Base-by-base conservation (phyloP, 164 flowering plant species). In the Echeveria elegans region DNA sequence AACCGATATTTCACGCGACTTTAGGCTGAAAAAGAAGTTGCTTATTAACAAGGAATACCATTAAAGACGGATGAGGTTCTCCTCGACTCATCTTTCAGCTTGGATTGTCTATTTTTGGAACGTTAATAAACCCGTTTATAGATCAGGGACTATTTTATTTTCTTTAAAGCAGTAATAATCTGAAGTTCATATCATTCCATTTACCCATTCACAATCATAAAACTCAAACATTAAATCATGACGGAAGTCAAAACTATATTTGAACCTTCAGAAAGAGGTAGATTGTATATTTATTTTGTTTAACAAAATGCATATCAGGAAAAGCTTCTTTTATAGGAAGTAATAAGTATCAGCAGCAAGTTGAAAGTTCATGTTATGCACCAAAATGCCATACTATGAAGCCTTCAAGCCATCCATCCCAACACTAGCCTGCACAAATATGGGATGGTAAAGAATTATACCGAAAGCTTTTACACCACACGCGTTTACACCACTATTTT, bases 381-480 rank as follows among this genome's bases (percentile, higher is more conserved):
- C 60, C 18, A 53, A 53, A 24, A 24, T 24, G 60, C 31, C 31
- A 2, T 24, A 6, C 56, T 53, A 53, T 53, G 60, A 53, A 24
- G 60, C 60, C 60, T 53, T 53, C 59, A 52, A 52, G 28, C 59
- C 28, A 24, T 52, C 60, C 60, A 53, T 53, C 60, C 60, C 60
- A 26, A 53, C 60, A 26, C 60, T 53, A 53, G 60, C 31, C 60
- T 53, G 31, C 60, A 53, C 12, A 53, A 23, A 53, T 11, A 53
- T 21, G 10, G 4, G 6, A 24, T 24, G 60, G 31, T 53, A 24
- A 53, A 26, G 16, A 4, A 16, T 26, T 14, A 2, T 24, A 26
- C 11, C 5, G 60, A 26, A 1, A 7, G 15, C n/a, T 53, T 24
- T 53, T 24, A 24, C 31, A 14, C 3, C 16, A 53, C 24, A 53